Percentiles rank a stretch among this genome's conserved stretches.
phyloP scores from a whole-genome alignment of 257 asterid genomes.

The Agastache rugosa region DNA sequence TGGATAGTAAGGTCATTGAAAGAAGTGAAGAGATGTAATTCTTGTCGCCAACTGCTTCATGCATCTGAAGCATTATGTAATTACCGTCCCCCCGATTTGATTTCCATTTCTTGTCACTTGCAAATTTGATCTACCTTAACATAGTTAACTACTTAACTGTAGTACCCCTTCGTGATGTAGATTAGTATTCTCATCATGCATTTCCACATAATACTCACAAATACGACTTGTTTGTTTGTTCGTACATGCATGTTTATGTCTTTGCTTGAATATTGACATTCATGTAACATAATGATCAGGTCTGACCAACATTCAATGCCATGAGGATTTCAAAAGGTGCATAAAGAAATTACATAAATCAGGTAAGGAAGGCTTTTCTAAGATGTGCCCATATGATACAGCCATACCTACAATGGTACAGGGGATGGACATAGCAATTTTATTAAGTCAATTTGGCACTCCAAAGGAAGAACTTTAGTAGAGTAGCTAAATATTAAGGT shows the following conservation, averaged over 20 bases:
- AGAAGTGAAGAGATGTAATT: too few relatives aligned
- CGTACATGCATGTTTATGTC: neutral
- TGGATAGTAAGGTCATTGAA: too few relatives aligned
- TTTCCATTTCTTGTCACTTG: neutral
- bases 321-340: slow-evolving; percentile 85
- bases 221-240: slow-evolving; percentile 7
- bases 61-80: neutral
- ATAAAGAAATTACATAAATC: slow-evolving; percentile 74
- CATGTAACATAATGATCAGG: slow-evolving; percentile 49
- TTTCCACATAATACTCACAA: neutral
- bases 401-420: slow-evolving; percentile 86
- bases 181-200: neutral
- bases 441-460: slow-evolving; percentile 74
- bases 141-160: neutral
- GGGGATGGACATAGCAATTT: slow-evolving; percentile 90
- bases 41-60: neutral
- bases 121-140: neutral
- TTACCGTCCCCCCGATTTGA: neutral
- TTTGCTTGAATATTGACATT: neutral
- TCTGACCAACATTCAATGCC: slow-evolving; percentile 74
- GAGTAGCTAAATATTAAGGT: neutral
- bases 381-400: slow-evolving; percentile 65
- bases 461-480: slow-evolving; percentile 62
- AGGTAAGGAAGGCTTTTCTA: slow-evolving; percentile 79
- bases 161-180: too few relatives aligned